Percentiles rank a stretch among this genome's conserved stretches.
These are phyloP conservation scores for Leccinellum luteum DNA, from an alignment of 768 basidiomycete species.

Conservation along the genomic window DNA sequence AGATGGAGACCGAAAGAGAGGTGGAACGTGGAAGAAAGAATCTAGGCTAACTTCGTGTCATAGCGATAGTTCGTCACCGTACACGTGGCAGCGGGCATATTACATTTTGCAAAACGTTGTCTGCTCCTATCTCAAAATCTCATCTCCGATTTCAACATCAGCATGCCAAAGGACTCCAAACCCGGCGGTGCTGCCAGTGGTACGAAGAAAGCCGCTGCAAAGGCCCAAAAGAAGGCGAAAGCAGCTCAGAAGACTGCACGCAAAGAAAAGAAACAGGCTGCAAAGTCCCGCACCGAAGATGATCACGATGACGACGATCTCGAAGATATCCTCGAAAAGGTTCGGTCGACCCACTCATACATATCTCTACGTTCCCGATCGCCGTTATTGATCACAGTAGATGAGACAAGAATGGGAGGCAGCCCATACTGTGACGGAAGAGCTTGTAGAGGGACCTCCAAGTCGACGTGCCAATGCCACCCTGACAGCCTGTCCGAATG, in stretches of 20 bases:
- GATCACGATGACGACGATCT: constrained; percentile 76
- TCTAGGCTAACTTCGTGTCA: neutral
- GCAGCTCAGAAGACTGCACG: constrained; percentile 64
- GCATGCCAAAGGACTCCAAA: constrained; percentile 23
- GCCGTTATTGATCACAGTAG: constrained; percentile 41
- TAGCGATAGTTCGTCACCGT: neutral
- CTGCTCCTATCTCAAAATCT: neutral
- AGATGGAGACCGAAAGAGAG: constrained; percentile 56
- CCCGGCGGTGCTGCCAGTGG: neutral
- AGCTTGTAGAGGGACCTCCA: constrained; percentile 79
- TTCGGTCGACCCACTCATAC: constrained; percentile 24
- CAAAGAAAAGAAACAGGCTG: constrained; percentile 63
- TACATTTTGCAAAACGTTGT: neutral
- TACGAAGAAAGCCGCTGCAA: constrained; percentile 46
- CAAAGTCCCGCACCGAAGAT: constrained; percentile 39
- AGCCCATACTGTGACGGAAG: constrained; percentile 80
- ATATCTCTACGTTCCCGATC: neutral
- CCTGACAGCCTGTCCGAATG: constrained; percentile 73
- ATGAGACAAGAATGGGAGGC: constrained; percentile 82
- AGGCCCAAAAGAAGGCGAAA: constrained; percentile 66
- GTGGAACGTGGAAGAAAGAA: constrained; percentile 40
- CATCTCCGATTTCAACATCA: neutral
- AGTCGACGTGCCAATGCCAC: constrained; percentile 82
- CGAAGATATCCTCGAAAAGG: constrained; percentile 80
- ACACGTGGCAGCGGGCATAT: neutral